Evolutionary conservation across 139 green algal genomes (phyloP).

Genomic region (Pleodorina starrii): DNA sequence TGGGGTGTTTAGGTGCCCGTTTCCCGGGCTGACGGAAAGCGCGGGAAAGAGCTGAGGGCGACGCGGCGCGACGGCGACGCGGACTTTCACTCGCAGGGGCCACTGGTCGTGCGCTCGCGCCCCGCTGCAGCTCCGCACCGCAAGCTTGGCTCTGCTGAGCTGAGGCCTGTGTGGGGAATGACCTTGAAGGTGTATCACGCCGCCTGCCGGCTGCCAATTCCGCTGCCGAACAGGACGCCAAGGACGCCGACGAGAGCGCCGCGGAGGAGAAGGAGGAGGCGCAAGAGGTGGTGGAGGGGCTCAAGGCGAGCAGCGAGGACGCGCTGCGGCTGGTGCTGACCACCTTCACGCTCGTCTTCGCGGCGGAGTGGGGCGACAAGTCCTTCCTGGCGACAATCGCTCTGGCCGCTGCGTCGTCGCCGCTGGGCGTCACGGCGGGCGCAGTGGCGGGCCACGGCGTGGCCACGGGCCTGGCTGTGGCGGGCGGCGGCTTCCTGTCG

Average conservation of each 20-base stretch:
- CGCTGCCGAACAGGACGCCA: slow-evolving; percentile 74
- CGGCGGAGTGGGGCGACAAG: slow-evolving; percentile 99
- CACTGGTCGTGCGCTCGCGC: too few relatives aligned
- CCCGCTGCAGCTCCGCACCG: too few relatives aligned
- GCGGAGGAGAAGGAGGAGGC: slow-evolving; percentile 82
- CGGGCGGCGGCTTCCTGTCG: slow-evolving; percentile 69
- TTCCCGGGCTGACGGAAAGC: too few relatives aligned
- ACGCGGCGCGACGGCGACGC: too few relatives aligned
- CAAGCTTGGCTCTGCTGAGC: too few relatives aligned
- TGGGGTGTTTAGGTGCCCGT: too few relatives aligned
- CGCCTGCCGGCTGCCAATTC: too few relatives aligned
- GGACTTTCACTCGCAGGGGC: too few relatives aligned
- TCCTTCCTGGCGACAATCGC: slow-evolving; percentile 99
- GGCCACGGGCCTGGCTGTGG: slow-evolving; percentile 88
- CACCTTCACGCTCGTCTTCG: slow-evolving; percentile 97
- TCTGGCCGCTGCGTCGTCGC: slow-evolving; percentile 81
- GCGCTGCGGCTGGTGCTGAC: slow-evolving; percentile 69
- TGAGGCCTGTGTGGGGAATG: too few relatives aligned
- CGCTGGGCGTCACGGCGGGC: slow-evolving; percentile 79
- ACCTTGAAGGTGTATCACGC: too few relatives aligned
- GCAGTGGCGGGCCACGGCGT: slow-evolving; percentile 91
- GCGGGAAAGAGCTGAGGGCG: too few relatives aligned
- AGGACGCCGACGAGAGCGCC: slow-evolving; percentile 69
- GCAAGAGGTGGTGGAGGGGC: slow-evolving; percentile 51
- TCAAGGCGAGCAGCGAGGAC: slow-evolving; percentile 35